phyloP scores from a whole-genome alignment of 2,329 filamentous ascomycete genomes.

The Colletotrichum tofieldiae region DNA sequence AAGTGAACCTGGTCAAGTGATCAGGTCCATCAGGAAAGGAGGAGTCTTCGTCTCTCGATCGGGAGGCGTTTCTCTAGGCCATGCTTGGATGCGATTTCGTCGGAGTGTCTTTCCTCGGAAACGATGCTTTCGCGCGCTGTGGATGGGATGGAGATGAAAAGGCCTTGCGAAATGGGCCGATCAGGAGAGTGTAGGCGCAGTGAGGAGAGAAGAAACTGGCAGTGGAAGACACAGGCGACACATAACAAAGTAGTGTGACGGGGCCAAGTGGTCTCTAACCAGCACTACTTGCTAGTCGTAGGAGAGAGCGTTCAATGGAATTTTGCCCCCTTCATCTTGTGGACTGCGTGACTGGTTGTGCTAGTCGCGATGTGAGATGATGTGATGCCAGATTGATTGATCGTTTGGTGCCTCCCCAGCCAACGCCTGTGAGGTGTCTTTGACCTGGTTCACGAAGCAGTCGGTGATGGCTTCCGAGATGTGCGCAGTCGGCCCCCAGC shows the following conservation, averaged over 20 bases:
- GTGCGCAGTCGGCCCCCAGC: neutral
- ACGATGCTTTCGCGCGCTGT: slow-evolving; percentile 1
- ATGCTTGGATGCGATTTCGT: slow-evolving; percentile 28
- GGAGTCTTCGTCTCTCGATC: slow-evolving; percentile 2
- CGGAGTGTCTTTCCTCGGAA: slow-evolving; percentile 20
- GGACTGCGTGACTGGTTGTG: neutral
- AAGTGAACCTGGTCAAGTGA: slow-evolving; percentile 31
- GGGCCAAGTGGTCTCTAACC: slow-evolving; percentile 39
- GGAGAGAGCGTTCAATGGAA: slow-evolving; percentile 37
- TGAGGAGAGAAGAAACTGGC: slow-evolving; percentile 22
- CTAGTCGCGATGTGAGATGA: neutral
- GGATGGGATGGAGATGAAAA: slow-evolving; percentile 19
- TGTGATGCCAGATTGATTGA: neutral
- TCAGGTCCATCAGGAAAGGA: slow-evolving; percentile 23
- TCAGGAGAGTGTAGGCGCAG: slow-evolving; percentile 42
- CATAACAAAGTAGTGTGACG: slow-evolving; percentile 12
- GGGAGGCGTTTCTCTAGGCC: slow-evolving; percentile 33
- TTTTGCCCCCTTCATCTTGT: slow-evolving; percentile 39
- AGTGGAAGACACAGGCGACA: slow-evolving; percentile 32
- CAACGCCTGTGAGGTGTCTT: too few species aligned
- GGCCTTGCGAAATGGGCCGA: slow-evolving; percentile 28
- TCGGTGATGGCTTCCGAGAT: too few species aligned
- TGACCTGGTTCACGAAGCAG: neutral
- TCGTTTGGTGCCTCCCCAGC: neutral
- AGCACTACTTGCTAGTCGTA: slow-evolving; percentile 28